phyloP scores from a whole-genome alignment of 805 yeast species.

The Ogataea pignaliae region DNA sequence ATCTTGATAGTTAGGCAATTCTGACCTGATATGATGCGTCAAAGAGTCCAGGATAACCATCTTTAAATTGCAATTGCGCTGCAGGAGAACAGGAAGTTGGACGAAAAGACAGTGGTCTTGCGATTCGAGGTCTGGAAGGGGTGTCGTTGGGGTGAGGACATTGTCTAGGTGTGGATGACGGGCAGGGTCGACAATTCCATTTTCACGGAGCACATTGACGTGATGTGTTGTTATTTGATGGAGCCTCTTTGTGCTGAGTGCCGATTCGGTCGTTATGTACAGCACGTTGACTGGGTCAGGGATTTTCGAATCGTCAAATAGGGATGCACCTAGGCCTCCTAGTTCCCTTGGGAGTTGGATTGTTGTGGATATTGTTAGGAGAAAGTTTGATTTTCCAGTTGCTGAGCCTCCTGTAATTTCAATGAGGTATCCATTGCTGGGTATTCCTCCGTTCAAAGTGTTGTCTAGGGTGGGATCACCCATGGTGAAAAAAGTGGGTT shows the following conservation, averaged over 20 bases:
- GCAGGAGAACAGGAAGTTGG: slow-evolving; percentile 59
- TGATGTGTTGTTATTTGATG: slow-evolving; percentile 36
- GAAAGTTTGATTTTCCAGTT: slow-evolving; percentile 79
- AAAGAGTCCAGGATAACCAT: slow-evolving; percentile 75
- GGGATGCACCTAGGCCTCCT: slow-evolving; percentile 42
- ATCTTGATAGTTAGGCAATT: slow-evolving; percentile 37
- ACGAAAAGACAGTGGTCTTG: slow-evolving; percentile 70
- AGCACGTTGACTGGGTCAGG: slow-evolving; percentile 38
- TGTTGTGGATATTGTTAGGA: slow-evolving; percentile 59
- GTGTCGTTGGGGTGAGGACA: slow-evolving; percentile 26
- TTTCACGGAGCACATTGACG: slow-evolving; percentile 29
- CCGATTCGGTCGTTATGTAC: slow-evolving; percentile 76
- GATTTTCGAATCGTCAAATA: slow-evolving; percentile 20
- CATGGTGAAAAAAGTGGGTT: slow-evolving; percentile 37
- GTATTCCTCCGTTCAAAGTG: slow-evolving; percentile 48
- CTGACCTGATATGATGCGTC: slow-evolving; percentile 74
- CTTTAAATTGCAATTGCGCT: slow-evolving; percentile 37
- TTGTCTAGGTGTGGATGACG: slow-evolving; percentile 31
- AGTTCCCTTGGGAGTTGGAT: slow-evolving; percentile 45
- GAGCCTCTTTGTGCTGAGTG: slow-evolving; percentile 62
- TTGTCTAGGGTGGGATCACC: slow-evolving; percentile 50
- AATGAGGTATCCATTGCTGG: slow-evolving; percentile 45
- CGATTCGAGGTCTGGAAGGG: slow-evolving; percentile 51
- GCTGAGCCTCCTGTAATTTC: slow-evolving; percentile 85
- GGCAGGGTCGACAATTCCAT: slow-evolving; percentile 26